Evolutionary conservation across 2,329 filamentous ascomycete species (phyloP).

Genomic region (Diaporthe australafricana): DNA sequence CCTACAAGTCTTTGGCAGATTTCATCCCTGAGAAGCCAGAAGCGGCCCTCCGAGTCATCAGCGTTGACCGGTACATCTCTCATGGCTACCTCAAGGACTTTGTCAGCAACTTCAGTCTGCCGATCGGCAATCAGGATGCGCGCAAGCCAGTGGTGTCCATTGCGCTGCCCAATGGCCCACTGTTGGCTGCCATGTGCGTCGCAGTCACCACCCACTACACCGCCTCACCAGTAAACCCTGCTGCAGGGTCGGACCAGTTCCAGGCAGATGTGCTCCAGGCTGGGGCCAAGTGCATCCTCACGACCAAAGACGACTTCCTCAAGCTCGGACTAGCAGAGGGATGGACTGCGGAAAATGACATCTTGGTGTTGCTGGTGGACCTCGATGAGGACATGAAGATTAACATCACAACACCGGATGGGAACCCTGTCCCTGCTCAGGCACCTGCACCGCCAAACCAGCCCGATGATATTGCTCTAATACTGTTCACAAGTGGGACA

Average conservation of each 20-base stretch:
- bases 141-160: slow-evolving; percentile 37
- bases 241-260: slow-evolving; percentile 36
- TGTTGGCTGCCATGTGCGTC: slow-evolving; percentile 39
- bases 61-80: slow-evolving; percentile 24
- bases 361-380: slow-evolving; percentile 30
- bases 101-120: slow-evolving; percentile 25
- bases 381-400: slow-evolving; percentile 33
- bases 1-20: slow-evolving; percentile 32
- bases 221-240: slow-evolving; percentile 38
- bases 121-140: not conserved
- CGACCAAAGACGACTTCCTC: slow-evolving; percentile 23
- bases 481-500: slow-evolving; percentile 69
- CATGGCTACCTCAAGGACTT: slow-evolving; percentile 30
- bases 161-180: slow-evolving; percentile 38
- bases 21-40: slow-evolving; percentile 29
- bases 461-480: slow-evolving; percentile 76
- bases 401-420: slow-evolving; percentile 8
- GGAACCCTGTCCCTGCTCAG: not conserved
- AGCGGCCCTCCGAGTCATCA: slow-evolving; percentile 23
- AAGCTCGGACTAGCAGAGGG: slow-evolving; percentile 23
- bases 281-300: slow-evolving; percentile 34
- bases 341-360: slow-evolving; percentile 19
- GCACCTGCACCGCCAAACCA: slow-evolving; percentile 17
- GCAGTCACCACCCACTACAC: slow-evolving; percentile 39
- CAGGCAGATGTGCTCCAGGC: slow-evolving; percentile 38